Evolutionary conservation across 495 filamentous ascomycete species (phyloP), one percentile per base, ranked within the genome.

Genomic region (Evernia prunastri): DNA sequence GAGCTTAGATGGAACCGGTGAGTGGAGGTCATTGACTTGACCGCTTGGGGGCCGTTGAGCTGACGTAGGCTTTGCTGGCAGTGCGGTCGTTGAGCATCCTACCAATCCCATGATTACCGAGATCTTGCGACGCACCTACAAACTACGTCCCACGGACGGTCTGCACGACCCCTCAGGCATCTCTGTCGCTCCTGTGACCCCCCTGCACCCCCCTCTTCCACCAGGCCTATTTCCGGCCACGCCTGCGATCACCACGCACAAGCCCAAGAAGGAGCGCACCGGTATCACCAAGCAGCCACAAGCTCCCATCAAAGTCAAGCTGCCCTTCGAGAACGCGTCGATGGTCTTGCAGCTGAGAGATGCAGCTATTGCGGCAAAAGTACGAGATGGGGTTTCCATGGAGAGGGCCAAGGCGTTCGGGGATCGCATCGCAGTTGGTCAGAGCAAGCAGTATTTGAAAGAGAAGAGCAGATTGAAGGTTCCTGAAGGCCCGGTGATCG

Each of bases 1-100:
- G 49, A 53, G 15, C 27, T 53, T 25, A 53, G 27, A 29, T 53
- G 49, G 49, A 53, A 53, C 49, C 25, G 49, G 49, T 53, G 31
- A 17, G 49, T 53, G 13, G 27, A 31, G 18, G 1, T 7, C 25
- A 7, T 53, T 31, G 25, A 17, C 12, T 29, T 31, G 25, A 31
- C 6, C 29, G 6, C 27, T 2, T 31, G 27, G 27, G 49, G 31
- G 49, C 8, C 13, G 7, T 3, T 17, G 17, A 13, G 49, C 49
- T 53, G 13, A 53, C 49, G 20, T 2, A 5, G 49, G 17, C 5
- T 31, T 53, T 53, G 49, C 49, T 17, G 49, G 23, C 27, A 53
- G 49, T 53, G 49, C 1, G 25, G 5, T 53, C 27, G 27, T 53
- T 8, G 3, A 31, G 25, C 49, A 53, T 31, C 49, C 49, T 31